A percentile compares a stretch with the other conserved stretches of the same genome.
phyloP scores from a whole-genome alignment of 148 eudicot species.

The Beta vulgaris region DNA sequence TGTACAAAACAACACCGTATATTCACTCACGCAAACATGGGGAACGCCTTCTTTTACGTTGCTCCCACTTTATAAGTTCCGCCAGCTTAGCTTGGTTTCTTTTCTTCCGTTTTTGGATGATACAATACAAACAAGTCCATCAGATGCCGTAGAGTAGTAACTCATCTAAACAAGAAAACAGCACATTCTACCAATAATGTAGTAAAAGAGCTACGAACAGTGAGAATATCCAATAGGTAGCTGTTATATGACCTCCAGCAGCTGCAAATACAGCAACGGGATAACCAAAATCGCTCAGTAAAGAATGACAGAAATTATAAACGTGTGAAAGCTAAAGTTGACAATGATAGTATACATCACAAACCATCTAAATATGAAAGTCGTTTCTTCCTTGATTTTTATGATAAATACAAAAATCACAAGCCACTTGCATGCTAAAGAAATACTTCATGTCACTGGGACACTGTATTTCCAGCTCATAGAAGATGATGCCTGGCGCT shows the following conservation, averaged over 20 bases:
- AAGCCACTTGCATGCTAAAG: neutral
- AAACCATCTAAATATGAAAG: neutral
- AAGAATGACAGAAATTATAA: neutral
- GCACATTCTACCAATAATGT: constrained; percentile 37
- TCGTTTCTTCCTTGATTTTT: neutral
- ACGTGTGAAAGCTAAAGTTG: neutral
- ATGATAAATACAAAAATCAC: neutral
- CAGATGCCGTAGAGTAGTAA: constrained; percentile 31
- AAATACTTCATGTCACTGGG: neutral
- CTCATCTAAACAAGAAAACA: constrained; percentile 29
- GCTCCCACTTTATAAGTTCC: constrained; percentile 64
- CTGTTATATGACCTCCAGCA: constrained; percentile 37
- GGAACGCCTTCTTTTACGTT: constrained; percentile 48
- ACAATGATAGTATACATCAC: neutral
- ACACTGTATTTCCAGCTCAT: neutral
- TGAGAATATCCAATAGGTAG: constrained; percentile 39
- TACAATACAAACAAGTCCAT: constrained; percentile 39
- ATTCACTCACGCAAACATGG: constrained; percentile 54
- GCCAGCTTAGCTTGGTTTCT: constrained; percentile 35
- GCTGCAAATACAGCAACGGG: constrained; percentile 46
- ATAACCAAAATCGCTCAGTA: constrained; percentile 10
- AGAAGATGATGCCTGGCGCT: neutral
- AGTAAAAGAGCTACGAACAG: constrained; percentile 42
- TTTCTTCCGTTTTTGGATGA: constrained; percentile 22
- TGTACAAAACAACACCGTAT: constrained; percentile 58